Evolutionary conservation across 2,329 filamentous ascomycete genomes (phyloP).

Genomic region (Eurotiales sp.): DNA sequence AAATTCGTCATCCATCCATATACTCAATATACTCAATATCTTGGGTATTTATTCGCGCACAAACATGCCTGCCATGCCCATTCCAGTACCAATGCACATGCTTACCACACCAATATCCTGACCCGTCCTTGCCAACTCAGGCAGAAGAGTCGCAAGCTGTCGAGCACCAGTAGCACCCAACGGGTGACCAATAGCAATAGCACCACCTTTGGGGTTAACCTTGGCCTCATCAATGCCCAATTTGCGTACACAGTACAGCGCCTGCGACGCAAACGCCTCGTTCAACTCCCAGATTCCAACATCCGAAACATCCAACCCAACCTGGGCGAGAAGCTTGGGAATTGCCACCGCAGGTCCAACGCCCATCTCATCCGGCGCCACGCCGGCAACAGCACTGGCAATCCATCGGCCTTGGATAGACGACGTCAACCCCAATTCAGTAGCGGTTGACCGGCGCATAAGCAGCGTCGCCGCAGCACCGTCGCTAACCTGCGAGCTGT

Average conservation of each 20-base stretch:
- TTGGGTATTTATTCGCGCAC: conserved; percentile 52
- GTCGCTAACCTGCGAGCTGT: conserved; percentile 80
- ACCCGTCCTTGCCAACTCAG: conserved; percentile 62
- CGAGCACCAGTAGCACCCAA: conserved; percentile 77
- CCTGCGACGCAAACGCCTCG: conserved; percentile 67
- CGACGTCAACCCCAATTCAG: conserved; percentile 63
- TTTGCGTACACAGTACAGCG: conserved; percentile 66
- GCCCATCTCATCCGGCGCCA: conserved; percentile 89
- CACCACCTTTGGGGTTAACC: conserved; percentile 89
- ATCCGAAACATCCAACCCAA: conserved; percentile 64
- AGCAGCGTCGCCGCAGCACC: conserved; percentile 79
- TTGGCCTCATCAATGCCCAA: conserved; percentile 57
- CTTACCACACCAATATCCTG: conserved; percentile 79
- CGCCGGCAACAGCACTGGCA: conserved; percentile 70
- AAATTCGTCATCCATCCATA: background rate
- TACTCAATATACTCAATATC: background rate
- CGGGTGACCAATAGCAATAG: conserved; percentile 61
- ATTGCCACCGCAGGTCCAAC: conserved; percentile 84
- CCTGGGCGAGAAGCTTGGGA: conserved; percentile 69
- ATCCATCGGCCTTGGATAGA: conserved; percentile 81
- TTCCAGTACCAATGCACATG: conserved; percentile 85
- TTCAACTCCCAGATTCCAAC: conserved; percentile 91
- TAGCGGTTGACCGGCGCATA: conserved; percentile 78
- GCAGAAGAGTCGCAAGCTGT: conserved; percentile 71
- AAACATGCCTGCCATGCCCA: conserved; percentile 69